Base-by-base conservation (phyloP, 352 stramenopile genomes). In the Thalassiosira mediterranea region DNA sequence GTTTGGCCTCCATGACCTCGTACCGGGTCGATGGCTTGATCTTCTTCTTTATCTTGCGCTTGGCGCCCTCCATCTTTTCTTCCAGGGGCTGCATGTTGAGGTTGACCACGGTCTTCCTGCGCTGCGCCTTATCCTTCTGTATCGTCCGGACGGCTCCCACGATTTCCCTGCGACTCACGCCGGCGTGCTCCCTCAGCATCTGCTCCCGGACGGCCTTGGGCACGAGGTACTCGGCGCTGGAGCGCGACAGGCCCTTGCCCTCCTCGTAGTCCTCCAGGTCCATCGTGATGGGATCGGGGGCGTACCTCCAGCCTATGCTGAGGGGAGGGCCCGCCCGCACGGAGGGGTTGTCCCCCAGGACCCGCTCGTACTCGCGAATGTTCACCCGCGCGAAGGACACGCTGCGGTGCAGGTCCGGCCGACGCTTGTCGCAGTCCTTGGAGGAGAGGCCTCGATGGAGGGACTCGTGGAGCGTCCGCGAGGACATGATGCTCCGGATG, bases 341-440 rank as follows among this genome's bases (percentile, higher is more conserved):
- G 40, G 34, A 72, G 15, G 87, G 87, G 46, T 92, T 91, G 56
- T 92, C 84, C 2, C 81, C 84, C 0, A 92, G 61, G 5, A 81
- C 78, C 31, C 82, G 75, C 51, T 77, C 58, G 59, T 92, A 92
- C 31, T 69, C 60, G 17, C 87, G 81, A 62, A 92, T 82, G 4
- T 68, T 49, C 23, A 92, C 75, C 11, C 69, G 0, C 28, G 26
- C 38, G 56, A 83, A 83, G 19, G 40, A 52, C 26, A 84, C 58
- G 37, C 28, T 53, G 47, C 54, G 38, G 23, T 19, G 25, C 4
- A 11, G 23, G 8, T 34, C 21, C 1, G 5, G 17, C 8, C 10
- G 0, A 40, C 21, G 5, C 11, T 4, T 37, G 31, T 13, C 13
- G 10, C 29, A n/a, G 8, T 19, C 15, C 8, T 23, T 53, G 17